Evolutionary conservation across 2,329 filamentous ascomycete species (phyloP).

Genomic region (Fusarium xylarioides): DNA sequence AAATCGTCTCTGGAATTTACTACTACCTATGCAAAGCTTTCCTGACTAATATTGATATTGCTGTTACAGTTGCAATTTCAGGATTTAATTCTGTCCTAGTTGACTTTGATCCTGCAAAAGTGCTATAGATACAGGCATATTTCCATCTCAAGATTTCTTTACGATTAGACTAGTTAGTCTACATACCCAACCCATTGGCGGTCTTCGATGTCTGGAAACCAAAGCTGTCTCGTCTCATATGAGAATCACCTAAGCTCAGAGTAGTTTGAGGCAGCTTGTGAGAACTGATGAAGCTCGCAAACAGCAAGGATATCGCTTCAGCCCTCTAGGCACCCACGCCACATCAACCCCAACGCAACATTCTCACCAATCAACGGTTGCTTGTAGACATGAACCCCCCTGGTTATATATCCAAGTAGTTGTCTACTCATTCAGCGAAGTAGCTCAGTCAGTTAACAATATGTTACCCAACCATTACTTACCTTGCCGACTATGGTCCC

Average conservation of each 20-base stretch:
- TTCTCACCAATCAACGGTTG: neutral
- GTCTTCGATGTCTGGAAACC: neutral
- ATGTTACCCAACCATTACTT: neutral
- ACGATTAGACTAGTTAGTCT: neutral
- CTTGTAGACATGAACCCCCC: neutral
- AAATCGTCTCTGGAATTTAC: neutral
- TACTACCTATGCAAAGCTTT: neutral
- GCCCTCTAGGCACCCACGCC: slow-evolving; percentile 10
- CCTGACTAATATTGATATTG: neutral
- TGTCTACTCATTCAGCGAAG: slow-evolving; percentile 23
- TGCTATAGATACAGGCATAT: neutral
- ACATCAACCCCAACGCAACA: neutral
- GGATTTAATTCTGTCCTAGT: neutral
- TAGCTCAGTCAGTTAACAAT: slow-evolving; percentile 28
- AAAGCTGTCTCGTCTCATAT: too few relatives aligned
- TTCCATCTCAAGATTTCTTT: neutral
- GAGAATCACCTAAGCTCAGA: neutral
- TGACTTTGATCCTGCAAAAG: neutral
- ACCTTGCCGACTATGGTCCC: slow-evolving; percentile 29
- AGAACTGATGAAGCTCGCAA: neutral
- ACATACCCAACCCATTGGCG: neutral
- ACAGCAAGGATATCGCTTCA: neutral
- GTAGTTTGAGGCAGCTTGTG: neutral
- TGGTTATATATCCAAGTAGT: slow-evolving; percentile 16
- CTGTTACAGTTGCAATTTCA: neutral